phyloP scores from a whole-genome alignment of 768 basidiomycete genomes.

The Tulasnella sp. region DNA sequence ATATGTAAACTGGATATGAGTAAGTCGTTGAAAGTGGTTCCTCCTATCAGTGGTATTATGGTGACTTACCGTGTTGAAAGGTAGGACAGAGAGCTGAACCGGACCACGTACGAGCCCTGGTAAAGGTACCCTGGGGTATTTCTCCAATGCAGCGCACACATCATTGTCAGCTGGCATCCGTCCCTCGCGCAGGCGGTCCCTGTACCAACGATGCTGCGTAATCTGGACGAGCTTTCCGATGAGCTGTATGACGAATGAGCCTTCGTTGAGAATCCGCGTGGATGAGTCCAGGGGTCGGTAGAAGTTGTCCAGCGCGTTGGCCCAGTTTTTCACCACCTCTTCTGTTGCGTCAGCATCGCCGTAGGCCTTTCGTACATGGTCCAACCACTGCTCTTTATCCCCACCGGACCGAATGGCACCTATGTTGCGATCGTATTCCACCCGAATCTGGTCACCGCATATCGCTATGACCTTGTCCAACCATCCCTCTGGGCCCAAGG shows the following conservation, averaged over 20 bases:
- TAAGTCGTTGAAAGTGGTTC: background rate
- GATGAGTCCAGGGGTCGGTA: slow-evolving; percentile 14
- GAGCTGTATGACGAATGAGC: slow-evolving; percentile 37
- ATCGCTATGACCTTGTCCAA: slow-evolving; percentile 32
- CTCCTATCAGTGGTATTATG: background rate
- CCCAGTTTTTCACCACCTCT: no score
- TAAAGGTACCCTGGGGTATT: slow-evolving; percentile 15
- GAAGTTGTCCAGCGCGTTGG: no score
- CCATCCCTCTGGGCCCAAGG: slow-evolving; percentile 25
- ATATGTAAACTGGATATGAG: slow-evolving; percentile 35
- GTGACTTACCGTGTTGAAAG: slow-evolving; percentile 38
- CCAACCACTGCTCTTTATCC: slow-evolving; percentile 32
- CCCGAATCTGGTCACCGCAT: slow-evolving; percentile 32
- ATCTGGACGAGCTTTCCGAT: slow-evolving; percentile 36
- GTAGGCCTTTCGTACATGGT: slow-evolving; percentile 27
- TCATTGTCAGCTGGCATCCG: background rate
- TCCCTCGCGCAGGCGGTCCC: slow-evolving; percentile 29
- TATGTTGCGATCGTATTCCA: slow-evolving; percentile 26
- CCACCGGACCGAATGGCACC: slow-evolving; percentile 25
- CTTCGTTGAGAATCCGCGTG: slow-evolving; percentile 29
- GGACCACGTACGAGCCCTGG: slow-evolving; percentile 26
- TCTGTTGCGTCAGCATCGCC: slow-evolving; percentile 13
- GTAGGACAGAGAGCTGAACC: slow-evolving; percentile 35
- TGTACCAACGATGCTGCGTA: slow-evolving; percentile 36
- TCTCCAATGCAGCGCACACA: background rate